Conservation (phyloP, 2,329 filamentous ascomycete species). For the Talaromyces albobiverticillius region DNA sequence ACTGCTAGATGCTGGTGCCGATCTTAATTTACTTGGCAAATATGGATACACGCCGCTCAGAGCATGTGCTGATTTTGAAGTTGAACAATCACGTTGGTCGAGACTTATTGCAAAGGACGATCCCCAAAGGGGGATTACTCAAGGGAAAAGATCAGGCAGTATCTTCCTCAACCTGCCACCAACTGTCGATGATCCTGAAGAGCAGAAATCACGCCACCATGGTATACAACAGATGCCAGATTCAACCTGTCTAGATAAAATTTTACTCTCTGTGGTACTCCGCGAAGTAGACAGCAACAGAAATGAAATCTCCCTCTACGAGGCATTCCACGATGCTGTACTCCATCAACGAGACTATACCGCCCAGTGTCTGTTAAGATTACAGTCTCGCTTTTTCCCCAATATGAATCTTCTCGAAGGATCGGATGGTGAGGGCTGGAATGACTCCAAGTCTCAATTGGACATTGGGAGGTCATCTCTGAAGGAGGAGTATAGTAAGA, state of each 20-base stretch:
- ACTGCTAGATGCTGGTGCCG: constrained; percentile 1
- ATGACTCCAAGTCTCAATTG: neutral
- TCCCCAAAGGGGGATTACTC: neutral
- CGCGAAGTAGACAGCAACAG: neutral
- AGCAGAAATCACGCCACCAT: neutral
- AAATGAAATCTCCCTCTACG: constrained; percentile 1
- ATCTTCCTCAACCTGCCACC: neutral
- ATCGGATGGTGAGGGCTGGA: neutral
- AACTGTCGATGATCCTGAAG: neutral
- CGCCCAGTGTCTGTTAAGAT: neutral
- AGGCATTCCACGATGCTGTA: constrained; percentile 1
- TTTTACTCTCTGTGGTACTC: constrained; percentile 5
- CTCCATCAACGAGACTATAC: constrained; percentile 5
- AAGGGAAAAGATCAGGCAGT: neutral
- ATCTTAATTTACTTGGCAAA: constrained; percentile 4
- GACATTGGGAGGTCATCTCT: constrained; percentile 4
- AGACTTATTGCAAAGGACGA: neutral
- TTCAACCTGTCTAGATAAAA: constrained; percentile 1
- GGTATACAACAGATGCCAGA: neutral
- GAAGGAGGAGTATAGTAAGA: neutral
- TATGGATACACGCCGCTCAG: constrained; percentile 8
- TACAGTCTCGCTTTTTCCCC: neutral
- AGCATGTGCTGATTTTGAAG: constrained; percentile 9
- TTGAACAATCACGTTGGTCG: constrained; percentile 1
- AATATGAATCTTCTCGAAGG: constrained; percentile 1